phyloP scores from a whole-genome alignment of 257 asterid genomes.

The Primulina tabacum region DNA sequence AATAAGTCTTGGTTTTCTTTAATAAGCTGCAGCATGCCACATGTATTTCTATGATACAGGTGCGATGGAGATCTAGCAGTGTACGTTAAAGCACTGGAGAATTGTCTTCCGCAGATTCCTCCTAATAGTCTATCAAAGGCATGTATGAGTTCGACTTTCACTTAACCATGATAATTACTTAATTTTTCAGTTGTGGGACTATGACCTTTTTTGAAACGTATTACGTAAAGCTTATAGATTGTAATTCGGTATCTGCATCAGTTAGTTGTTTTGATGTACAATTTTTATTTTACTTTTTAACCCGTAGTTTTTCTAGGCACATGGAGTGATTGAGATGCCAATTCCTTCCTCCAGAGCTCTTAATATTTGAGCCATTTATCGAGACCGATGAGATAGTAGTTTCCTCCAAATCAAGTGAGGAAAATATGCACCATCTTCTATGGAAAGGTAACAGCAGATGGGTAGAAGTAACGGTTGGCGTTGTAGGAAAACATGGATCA shows the following conservation, averaged over 20 bases:
- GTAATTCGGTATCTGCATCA: no score
- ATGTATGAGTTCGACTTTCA: constrained; percentile 1
- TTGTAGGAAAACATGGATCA: constrained; percentile 62
- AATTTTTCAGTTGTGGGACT: neutral
- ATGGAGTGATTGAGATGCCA: constrained; percentile 88
- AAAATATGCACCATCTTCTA: constrained; percentile 44
- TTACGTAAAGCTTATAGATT: no score
- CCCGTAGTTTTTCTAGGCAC: constrained; percentile 43
- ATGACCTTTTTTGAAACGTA: no score
- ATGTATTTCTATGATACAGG: constrained; percentile 38
- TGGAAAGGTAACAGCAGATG: constrained; percentile 86
- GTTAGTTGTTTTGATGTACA: neutral
- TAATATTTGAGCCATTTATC: constrained; percentile 80
- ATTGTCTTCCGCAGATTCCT: constrained; percentile 58
- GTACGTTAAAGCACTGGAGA: constrained; percentile 59
- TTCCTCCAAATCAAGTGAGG: constrained; percentile 45
- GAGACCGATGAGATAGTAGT: constrained; percentile 78
- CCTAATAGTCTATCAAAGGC: constrained; percentile 85
- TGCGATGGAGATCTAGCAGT: constrained; percentile 62
- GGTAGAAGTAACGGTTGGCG: constrained; percentile 94
- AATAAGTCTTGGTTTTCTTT: neutral
- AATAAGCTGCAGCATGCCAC: constrained; percentile 4
- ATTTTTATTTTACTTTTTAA: neutral
- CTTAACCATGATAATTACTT: neutral
- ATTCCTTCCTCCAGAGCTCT: constrained; percentile 63